Evolutionary conservation across 2,329 filamentous ascomycete species (phyloP), one percentile per base, ranked within the genome.

Genomic region (Aureobasidium leucospermi): DNA sequence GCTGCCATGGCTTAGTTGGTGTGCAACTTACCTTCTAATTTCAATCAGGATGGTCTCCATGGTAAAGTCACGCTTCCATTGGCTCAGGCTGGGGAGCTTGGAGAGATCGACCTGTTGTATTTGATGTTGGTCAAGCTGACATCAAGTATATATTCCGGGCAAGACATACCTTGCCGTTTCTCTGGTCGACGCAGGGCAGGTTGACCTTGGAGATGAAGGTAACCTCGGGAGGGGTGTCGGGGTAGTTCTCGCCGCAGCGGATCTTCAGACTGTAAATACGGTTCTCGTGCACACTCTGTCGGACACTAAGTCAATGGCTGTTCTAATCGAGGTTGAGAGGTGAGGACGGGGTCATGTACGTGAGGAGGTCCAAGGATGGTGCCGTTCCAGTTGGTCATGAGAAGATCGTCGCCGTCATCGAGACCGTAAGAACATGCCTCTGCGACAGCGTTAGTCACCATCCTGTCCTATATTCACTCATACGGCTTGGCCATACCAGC

Each of bases 361-460:
- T 97, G 92, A 73, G 94, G 93, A 67, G 94, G 94, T 1, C 94
- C 94, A 52, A 96, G 85, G 65, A 99, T 97, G 15, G 94, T 99
- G 69, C 93, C 94, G 70, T 96, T 96, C 94, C 94, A 99, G 80
- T 96, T 91, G 64, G 89, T 93, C 92, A 99, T 96, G 75, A 94
- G 84, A 65, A 96, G 83, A 70, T 99, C 94, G 71, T 96, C 92
- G 49, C 89, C 87, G 73, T 97, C 91, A 65, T 93, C 90, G 60
- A 99, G 84, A 68, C 94, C 94, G 69, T 97, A 97, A 46, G 94
- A 97, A 79, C 93, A 97, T 63, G 92, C 92, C 79, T 97, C 94
- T 94, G 67, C 5, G 10, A 19, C 36, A 15, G 13, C 16, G 31
- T 58, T 23, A 42, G 38, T 31, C 13, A 46, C 8, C 15, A 11